These are phyloP conservation scores for Ophiocordyceps australis DNA, from an alignment of 2,329 filamentous ascomycete species.

Conservation along the genomic window DNA sequence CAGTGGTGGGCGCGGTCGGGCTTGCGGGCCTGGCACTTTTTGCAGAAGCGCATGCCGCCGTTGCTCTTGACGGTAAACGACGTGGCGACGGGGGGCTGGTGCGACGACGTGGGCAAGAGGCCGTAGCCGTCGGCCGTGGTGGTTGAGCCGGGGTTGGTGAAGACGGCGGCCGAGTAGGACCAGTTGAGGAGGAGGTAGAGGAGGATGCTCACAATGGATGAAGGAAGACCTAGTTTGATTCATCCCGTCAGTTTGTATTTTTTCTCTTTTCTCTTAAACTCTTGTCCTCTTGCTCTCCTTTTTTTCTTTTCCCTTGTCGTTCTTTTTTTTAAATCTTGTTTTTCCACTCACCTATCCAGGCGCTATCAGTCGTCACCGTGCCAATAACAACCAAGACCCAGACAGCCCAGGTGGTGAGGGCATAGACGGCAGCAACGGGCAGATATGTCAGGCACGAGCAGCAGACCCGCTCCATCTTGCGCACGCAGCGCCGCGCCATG, in stretches of 20 bases:
- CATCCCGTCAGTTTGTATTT: too few species aligned
- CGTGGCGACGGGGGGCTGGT: constrained; percentile 39
- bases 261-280: too few species aligned
- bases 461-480: constrained; percentile 64
- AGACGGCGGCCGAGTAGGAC: constrained; percentile 85
- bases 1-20: constrained; percentile 95
- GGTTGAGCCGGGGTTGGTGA: constrained; percentile 69
- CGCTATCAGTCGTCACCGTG: constrained; percentile 28
- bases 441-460: constrained; percentile 66
- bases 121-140: constrained; percentile 54
- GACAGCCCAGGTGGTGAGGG: constrained; percentile 82
- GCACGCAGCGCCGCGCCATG: constrained; percentile 45
- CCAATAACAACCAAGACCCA: constrained; percentile 71
- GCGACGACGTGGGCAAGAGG: constrained; percentile 49
- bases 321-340: too few species aligned
- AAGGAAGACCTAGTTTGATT: constrained; percentile 29
- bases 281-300: too few species aligned
- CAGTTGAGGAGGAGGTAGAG: constrained; percentile 70
- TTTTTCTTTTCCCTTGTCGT: too few species aligned
- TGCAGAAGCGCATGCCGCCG: constrained; percentile 78
- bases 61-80: constrained; percentile 86
- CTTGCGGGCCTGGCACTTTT: constrained; percentile 90
- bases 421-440: constrained; percentile 78
- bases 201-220: constrained; percentile 45
- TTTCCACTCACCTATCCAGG: constrained; percentile 38